Evolutionary conservation across 345 rosid species (phyloP).

Genomic region (Lagerstroemia speciosa): DNA sequence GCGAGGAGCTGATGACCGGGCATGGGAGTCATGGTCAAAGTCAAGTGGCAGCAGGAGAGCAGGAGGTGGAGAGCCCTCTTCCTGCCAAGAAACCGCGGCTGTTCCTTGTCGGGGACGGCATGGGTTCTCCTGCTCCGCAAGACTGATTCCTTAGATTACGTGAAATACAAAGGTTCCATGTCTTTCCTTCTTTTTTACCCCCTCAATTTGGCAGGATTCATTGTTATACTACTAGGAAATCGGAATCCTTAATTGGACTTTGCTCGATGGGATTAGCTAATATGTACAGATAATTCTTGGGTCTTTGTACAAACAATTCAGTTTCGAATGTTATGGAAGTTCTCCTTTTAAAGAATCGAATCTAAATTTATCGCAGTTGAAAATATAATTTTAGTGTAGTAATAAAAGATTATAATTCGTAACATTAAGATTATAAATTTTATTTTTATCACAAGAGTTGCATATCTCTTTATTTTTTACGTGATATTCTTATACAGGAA

Average conservation of each 20-base stretch:
- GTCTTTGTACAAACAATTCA: too few relatives aligned
- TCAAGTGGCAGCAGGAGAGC: conserved; percentile 16
- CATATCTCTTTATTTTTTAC: too few relatives aligned
- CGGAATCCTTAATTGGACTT: conserved; percentile 10
- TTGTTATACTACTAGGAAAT: neutral
- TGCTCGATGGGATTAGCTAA: neutral
- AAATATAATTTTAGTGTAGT: too few relatives aligned
- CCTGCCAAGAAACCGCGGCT: conserved; percentile 60
- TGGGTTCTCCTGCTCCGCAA: conserved; percentile 4
- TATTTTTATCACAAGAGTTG: too few relatives aligned
- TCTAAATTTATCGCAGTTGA: too few relatives aligned
- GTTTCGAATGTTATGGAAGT: too few relatives aligned
- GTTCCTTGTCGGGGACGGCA: conserved; percentile 9
- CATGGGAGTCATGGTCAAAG: neutral
- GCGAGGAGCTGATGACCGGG: neutral
- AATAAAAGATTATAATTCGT: too few relatives aligned
- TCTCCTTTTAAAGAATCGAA: too few relatives aligned
- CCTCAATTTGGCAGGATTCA: neutral
- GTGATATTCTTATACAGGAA: too few relatives aligned
- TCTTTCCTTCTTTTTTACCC: neutral
- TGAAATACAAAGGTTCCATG: conserved; percentile 10
- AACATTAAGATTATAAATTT: too few relatives aligned
- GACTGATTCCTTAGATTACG: neutral
- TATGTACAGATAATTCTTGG: conserved; percentile 7
- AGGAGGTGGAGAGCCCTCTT: conserved; percentile 64